phyloP scores from a whole-genome alignment of 2,329 filamentous ascomycete genomes.

The Penicillium sp. region DNA sequence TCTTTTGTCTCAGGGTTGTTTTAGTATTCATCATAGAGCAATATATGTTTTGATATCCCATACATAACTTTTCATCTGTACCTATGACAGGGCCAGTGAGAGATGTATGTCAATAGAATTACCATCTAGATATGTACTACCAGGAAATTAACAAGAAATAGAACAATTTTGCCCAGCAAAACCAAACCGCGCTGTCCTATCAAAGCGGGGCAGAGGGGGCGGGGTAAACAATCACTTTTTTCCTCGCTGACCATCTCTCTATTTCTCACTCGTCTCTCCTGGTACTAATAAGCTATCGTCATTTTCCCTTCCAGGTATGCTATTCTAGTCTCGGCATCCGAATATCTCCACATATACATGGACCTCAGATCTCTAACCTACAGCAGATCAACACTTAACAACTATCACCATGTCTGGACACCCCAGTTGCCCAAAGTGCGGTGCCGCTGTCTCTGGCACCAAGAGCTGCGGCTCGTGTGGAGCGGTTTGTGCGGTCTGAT shows the following conservation, averaged over 20 bases:
- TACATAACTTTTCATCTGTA: too few relatives aligned
- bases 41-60: too few relatives aligned
- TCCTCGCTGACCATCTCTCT: slow-evolving; percentile 11
- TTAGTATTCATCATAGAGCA: too few relatives aligned
- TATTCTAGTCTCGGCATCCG: background rate
- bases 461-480: slow-evolving; percentile 24
- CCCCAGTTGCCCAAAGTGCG: slow-evolving; percentile 22
- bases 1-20: background rate
- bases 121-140: too few relatives aligned
- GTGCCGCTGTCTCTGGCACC: slow-evolving; percentile 9
- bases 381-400: slow-evolving; percentile 3
- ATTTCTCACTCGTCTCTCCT: slow-evolving; percentile 6
- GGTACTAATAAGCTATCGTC: background rate
- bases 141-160: background rate
- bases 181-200: background rate
- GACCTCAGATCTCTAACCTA: background rate
- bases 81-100: too few relatives aligned
- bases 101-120: too few relatives aligned
- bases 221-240: slow-evolving; percentile 17
- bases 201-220: slow-evolving; percentile 6
- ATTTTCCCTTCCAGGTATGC: background rate
- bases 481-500: slow-evolving; percentile 16
- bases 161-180: background rate
- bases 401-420: slow-evolving; percentile 20
- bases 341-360: background rate